phyloP scores from a whole-genome alignment of 768 basidiomycete species.

The Russula vinacea region DNA sequence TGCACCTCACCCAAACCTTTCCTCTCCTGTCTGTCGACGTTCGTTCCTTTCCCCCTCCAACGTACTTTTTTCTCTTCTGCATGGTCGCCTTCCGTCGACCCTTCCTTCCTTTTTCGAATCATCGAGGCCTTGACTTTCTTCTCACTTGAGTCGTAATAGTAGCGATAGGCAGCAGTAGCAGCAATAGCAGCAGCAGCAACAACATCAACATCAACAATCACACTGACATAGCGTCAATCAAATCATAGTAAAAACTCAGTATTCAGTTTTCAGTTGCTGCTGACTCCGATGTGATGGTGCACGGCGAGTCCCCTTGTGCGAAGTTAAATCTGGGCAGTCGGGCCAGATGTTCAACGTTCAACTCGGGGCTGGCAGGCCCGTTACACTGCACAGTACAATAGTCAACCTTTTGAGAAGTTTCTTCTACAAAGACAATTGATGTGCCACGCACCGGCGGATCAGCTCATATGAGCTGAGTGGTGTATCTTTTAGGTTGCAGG shows the following conservation, averaged over 20 bases:
- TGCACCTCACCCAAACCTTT: conserved; percentile 1
- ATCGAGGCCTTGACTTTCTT: conserved; percentile 8
- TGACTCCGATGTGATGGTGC: no score
- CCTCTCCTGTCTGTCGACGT: neutral
- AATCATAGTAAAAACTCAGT: conserved; percentile 4
- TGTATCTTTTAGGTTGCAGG: no score
- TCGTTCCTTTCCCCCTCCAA: neutral
- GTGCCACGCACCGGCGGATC: no score
- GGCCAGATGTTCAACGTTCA: no score
- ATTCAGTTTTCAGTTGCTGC: no score
- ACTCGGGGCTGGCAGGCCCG: no score
- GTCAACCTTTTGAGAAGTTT: no score
- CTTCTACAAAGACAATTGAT: no score
- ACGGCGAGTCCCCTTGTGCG: no score
- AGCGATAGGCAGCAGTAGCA: conserved; percentile 13
- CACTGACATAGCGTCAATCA: conserved; percentile 24
- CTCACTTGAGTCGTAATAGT: conserved; percentile 19
- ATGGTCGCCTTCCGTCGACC: neutral
- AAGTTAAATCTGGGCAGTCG: no score
- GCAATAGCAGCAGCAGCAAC: conserved; percentile 15
- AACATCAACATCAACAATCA: conserved; percentile 10
- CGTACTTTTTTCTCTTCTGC: neutral
- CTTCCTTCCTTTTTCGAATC: conserved; percentile 1
- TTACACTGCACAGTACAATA: no score
- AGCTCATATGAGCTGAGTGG: no score